Conservation (phyloP, 306 rosid genomes). For the Prunus dulcis region DNA sequence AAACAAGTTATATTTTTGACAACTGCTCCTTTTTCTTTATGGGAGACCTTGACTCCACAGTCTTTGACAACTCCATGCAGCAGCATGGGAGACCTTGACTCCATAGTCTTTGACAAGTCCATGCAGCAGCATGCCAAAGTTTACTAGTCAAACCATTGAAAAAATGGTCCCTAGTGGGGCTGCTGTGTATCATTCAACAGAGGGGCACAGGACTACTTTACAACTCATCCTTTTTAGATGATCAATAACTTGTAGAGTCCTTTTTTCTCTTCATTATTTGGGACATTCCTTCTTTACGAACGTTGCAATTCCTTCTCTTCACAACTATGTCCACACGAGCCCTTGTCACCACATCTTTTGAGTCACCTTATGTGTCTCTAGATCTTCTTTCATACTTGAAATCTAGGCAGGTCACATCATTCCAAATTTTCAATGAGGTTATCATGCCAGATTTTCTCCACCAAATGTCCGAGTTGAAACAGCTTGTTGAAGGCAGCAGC, state of each 20-base stretch:
- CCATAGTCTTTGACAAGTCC: not conserved
- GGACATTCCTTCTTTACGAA: not conserved
- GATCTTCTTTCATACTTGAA: constrained; percentile 26
- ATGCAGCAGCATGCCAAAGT: not conserved
- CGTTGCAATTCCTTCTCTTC: not conserved
- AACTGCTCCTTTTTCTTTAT: not conserved
- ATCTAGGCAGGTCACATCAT: constrained; percentile 16
- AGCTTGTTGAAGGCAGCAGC: not conserved
- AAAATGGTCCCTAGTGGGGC: too few species aligned
- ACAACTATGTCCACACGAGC: not conserved
- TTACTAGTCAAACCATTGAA: not conserved
- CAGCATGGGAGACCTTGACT: not conserved
- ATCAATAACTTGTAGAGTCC: not conserved
- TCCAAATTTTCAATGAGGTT: constrained; percentile 18
- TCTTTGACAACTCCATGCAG: not conserved
- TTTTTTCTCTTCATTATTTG: too few species aligned
- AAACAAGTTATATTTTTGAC: too few species aligned
- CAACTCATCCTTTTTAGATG: too few species aligned
- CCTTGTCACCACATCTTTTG: constrained; percentile 6
- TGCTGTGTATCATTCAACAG: not conserved
- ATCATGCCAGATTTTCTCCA: constrained; percentile 11
- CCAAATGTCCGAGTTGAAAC: constrained; percentile 1
- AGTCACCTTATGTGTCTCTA: constrained; percentile 19
- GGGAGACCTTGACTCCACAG: not conserved
- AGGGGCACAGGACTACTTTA: not conserved